Evolutionary conservation across 768 basidiomycete genomes (phyloP), one percentile per base, ranked within the genome.

Genomic region (Termitomyces sp.): DNA sequence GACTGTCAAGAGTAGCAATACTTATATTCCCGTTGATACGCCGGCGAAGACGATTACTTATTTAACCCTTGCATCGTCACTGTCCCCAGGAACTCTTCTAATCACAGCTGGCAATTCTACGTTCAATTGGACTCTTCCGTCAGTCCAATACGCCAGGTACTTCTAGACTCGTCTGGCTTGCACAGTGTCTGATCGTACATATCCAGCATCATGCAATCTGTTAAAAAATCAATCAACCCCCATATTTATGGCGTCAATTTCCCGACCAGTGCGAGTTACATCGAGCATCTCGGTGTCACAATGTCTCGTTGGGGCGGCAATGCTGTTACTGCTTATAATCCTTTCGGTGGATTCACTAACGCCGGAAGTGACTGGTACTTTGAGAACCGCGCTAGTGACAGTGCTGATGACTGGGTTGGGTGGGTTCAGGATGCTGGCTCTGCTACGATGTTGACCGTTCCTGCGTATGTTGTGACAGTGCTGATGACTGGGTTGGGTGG

Each of bases 331-430:
- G 79, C 83, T 4, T 84, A 84, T 67, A 84, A 84, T 62, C 80
- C 80, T 2, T 72, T 75, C 54, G 81, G 80, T 18, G 74, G 73
- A 22, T 83, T 82, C 63, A 83, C 81, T 3, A 83, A 83, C 59
- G 83, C 83, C 6, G 83, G 81, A 46, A 76, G 71, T 39, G 83
- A 84, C 62, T 84, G 83, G 83, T 84, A 76, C 68, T 83, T 84
- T 50, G 82, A 84, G 67, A 84, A 84, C 63, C 74, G 83, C 18
- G 73, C 62, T n/a, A 71, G 71, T 35, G 76, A 77, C 57, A 69
- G 69, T 60, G 81, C 81, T 18, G 81, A 84, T 65, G 77, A 70
- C 45, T 84, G 82, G 82, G 57, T 81, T 50, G 79, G 72, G 3
- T 82, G 80, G 81, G 79, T 82, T 39, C 60, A 72, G 18, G 78